These are phyloP conservation scores for Boletus smithii DNA, from an alignment of 1,284 basidiomycete species.

Conservation along the genomic window DNA sequence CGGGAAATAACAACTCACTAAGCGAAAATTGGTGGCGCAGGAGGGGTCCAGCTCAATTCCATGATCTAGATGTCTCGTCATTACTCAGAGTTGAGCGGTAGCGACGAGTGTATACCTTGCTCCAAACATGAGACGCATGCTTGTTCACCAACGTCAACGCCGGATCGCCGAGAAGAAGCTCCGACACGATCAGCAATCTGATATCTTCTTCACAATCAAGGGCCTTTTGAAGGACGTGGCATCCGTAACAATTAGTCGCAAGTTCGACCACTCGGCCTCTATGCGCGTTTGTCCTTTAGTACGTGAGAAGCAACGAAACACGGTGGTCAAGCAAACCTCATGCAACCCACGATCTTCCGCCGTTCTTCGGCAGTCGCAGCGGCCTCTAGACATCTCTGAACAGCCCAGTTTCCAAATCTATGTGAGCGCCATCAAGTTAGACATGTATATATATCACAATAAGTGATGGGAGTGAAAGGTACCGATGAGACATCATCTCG, in stretches of 20 bases:
- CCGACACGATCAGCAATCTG: conserved; percentile 72
- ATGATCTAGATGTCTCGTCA: conserved; percentile 53
- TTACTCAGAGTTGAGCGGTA: not conserved
- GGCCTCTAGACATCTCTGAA: conserved; percentile 77
- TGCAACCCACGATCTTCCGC: conserved; percentile 73
- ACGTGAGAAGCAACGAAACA: conserved; percentile 8
- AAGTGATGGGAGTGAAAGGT: conserved; percentile 15
- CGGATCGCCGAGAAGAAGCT: conserved; percentile 74
- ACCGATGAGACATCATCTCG: conserved; percentile 87
- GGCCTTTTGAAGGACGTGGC: conserved; percentile 84
- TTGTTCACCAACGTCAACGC: conserved; percentile 81
- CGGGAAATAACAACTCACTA: conserved; percentile 49
- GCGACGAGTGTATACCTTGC: conserved; percentile 52
- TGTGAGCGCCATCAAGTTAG: conserved; percentile 11
- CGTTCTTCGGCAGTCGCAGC: conserved; percentile 67
- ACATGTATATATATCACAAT: conserved; percentile 4
- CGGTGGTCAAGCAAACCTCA: conserved; percentile 54
- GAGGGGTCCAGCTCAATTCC: conserved; percentile 78
- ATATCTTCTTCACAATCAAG: conserved; percentile 84
- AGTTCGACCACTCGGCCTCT: conserved; percentile 79
- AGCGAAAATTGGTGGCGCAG: conserved; percentile 78
- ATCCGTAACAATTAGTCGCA: conserved; percentile 82
- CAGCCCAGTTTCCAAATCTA: conserved; percentile 85
- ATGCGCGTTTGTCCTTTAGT: conserved; percentile 4
- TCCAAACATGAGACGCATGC: conserved; percentile 85